Evolutionary conservation across 768 basidiomycete genomes (phyloP), one percentile per base, ranked within the genome.

Genomic region (Scleroderma bovista): DNA sequence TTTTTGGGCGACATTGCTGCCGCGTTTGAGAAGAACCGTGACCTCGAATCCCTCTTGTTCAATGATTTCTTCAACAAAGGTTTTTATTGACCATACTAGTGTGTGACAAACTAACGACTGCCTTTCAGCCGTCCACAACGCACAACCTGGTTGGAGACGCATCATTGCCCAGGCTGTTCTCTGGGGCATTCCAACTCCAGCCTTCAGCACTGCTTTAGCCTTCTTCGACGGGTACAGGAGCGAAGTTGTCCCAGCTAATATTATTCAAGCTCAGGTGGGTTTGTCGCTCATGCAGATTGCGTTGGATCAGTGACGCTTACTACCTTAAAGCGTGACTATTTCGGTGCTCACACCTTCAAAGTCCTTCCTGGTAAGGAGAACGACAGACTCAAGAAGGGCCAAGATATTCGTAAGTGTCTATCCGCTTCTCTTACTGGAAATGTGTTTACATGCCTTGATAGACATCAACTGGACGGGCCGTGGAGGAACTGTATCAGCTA

Each of bases 171-270:
- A 98, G 70, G 89, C 90, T 52, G 85, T 89, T 53, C 88, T 98
- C 51, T 98, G 93, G 91, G 96, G 96, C 65, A 93, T 96, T 66
- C 90, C 96, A 54, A 88, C 92, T 31, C 94, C 96, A 29, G 93
- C 93, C n/a, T 93, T 93, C 76, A 90, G 89, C 76, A 97, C 95
- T 37, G 95, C 95, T 42, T 80, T 97, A 44, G 91, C 95, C 52
- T 99, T 98, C 85, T 96, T 95, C 72, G 96, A 98, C 67, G 95
- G 96, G 23, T 99, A 98, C 80, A 80, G 95, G 69, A 94, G 93
- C 64, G 95, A 93, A 60, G 76, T 91, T 53, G 79, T 97, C 46
- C 92, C 95, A 37, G 94, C 95, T 44, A 95, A 93, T 75, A 76
- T 99, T 55, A 71, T 98, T 59, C 95, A 99, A 74, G 95, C 80